A percentile compares a stretch with the other conserved stretches of the same genome.
Conservation (phyloP, 345 rosid species). For the Reutealis trisperma region DNA sequence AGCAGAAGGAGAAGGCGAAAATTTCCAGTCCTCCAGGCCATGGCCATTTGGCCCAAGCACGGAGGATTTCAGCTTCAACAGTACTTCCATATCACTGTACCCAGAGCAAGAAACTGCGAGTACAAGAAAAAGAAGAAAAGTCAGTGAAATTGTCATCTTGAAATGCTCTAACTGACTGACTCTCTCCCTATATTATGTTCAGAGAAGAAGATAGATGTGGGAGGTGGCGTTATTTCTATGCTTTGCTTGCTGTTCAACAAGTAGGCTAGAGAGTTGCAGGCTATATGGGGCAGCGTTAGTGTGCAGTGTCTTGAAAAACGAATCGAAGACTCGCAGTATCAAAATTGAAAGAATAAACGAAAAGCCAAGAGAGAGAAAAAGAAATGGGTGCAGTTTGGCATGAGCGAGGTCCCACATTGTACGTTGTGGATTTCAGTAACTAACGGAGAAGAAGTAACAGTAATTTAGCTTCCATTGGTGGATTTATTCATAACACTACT, state of each 20-base stretch:
- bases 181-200: neutral
- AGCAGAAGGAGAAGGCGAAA: slow-evolving; percentile 42
- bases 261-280: neutral
- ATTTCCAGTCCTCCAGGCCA: slow-evolving; percentile 71
- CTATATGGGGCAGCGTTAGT: slow-evolving; percentile 32
- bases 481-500: neutral
- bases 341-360: slow-evolving; percentile 28
- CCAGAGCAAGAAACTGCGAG: slow-evolving; percentile 31
- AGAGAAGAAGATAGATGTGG: neutral
- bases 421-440: slow-evolving; percentile 12
- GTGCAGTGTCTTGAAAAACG: slow-evolving; percentile 36
- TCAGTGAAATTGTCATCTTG: slow-evolving; percentile 29
- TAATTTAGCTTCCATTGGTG: slow-evolving; percentile 1
- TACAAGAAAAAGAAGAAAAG: slow-evolving; percentile 26
- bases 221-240: slow-evolving; percentile 25
- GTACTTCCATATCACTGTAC: slow-evolving; percentile 53
- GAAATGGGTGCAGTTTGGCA: neutral
- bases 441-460: neutral
- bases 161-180: neutral
- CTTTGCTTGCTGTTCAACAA: slow-evolving; percentile 28
- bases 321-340: slow-evolving; percentile 43
- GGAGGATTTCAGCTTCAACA: slow-evolving; percentile 64
- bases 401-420: slow-evolving; percentile 11
- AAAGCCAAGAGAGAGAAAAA: neutral
- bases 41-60: slow-evolving; percentile 50